Evolutionary conservation across 2,329 filamentous ascomycete species (phyloP).

Genomic region (Xenoacremonium recifei): DNA sequence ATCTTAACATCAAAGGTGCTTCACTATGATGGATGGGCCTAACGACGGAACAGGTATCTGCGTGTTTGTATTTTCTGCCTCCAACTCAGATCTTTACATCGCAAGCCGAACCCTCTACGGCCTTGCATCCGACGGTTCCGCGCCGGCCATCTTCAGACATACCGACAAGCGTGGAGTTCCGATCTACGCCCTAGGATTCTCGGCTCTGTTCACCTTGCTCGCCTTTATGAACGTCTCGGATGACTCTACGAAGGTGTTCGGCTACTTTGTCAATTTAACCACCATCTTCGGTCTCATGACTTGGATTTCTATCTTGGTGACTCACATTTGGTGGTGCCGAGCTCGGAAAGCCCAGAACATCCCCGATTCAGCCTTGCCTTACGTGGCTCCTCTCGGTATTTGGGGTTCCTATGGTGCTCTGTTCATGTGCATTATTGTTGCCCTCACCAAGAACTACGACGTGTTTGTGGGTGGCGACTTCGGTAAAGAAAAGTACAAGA

Average conservation of each 20-base stretch:
- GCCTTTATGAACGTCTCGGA: constrained; percentile 66
- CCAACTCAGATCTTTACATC: constrained; percentile 77
- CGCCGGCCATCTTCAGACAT: constrained; percentile 67
- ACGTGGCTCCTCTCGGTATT: constrained; percentile 69
- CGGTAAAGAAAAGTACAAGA: constrained; percentile 67
- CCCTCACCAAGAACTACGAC: constrained; percentile 79
- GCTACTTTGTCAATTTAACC: constrained; percentile 66
- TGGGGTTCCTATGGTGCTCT: constrained; percentile 68
- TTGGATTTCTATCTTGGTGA: constrained; percentile 67
- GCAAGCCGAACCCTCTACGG: constrained; percentile 72
- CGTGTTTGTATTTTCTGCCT: constrained; percentile 73
- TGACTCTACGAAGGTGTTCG: constrained; percentile 56
- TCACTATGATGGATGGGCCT: no score
- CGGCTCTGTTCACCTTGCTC: constrained; percentile 61
- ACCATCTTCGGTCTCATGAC: constrained; percentile 66
- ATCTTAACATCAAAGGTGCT: no score
- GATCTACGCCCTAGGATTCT: constrained; percentile 61
- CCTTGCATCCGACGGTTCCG: constrained; percentile 68
- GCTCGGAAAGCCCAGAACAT: constrained; percentile 62
- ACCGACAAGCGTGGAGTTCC: constrained; percentile 73
- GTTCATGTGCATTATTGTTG: constrained; percentile 68
- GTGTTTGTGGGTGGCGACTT: constrained; percentile 60
- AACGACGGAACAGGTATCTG: no score
- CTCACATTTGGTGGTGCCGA: constrained; percentile 65
- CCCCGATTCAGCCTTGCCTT: constrained; percentile 55